Evolutionary conservation across 1,284 basidiomycete species (phyloP).

Genomic region (Sanghuangporus sanghuang): DNA sequence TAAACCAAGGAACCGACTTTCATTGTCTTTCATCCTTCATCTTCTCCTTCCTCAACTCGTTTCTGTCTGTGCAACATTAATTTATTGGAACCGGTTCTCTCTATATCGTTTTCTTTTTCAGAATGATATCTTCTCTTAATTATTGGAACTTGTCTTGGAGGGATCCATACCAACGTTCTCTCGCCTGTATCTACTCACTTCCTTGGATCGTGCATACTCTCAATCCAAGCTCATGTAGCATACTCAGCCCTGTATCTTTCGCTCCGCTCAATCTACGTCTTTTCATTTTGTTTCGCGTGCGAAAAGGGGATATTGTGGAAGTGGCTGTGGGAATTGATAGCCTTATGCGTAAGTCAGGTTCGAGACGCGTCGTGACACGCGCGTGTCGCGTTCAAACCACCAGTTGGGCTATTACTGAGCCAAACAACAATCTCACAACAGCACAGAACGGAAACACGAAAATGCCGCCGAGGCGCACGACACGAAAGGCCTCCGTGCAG

Average conservation of each 20-base stretch:
- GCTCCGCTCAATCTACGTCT: neutral
- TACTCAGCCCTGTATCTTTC: neutral
- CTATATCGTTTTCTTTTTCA: neutral
- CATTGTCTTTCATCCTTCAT: neutral
- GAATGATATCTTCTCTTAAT: neutral
- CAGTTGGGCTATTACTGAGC: neutral
- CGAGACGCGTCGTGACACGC: neutral
- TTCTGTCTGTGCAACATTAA: neutral
- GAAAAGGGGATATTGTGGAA: neutral
- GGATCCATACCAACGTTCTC: neutral
- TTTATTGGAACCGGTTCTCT: neutral
- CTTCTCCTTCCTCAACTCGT: neutral
- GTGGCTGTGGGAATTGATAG: neutral
- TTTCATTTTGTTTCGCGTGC: neutral
- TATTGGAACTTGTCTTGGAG: neutral
- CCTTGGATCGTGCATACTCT: neutral
- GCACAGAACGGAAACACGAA: neutral
- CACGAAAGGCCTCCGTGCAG: slow-evolving; percentile 10
- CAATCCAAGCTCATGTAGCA: neutral
- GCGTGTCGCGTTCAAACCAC: neutral
- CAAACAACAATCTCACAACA: neutral
- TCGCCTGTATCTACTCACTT: neutral
- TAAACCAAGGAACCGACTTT: neutral
- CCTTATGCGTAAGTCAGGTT: neutral
- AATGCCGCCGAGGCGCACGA: slow-evolving; percentile 17